Evolutionary conservation across 345 rosid species (phyloP).

Genomic region (Salix viminalis): DNA sequence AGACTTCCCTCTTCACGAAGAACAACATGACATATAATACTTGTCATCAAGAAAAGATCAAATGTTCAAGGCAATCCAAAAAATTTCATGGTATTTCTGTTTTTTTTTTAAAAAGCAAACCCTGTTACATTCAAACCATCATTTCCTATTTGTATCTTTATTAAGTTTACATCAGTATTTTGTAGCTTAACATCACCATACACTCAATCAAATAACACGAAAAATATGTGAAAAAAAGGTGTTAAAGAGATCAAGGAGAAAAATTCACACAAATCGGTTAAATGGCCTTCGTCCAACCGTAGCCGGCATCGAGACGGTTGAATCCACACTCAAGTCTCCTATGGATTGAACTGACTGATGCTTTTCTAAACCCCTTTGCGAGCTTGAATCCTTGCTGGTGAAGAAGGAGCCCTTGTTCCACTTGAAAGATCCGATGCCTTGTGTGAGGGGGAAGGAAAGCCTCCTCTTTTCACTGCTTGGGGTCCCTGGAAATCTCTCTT

Average conservation of each 20-base stretch:
- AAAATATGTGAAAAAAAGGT: slow-evolving; percentile 13
- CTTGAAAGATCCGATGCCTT: slow-evolving; percentile 68
- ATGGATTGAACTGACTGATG: slow-evolving; percentile 33
- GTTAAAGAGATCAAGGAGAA: background rate
- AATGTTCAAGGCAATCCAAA: slow-evolving; percentile 1
- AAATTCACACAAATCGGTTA: slow-evolving; percentile 90
- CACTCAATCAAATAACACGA: slow-evolving; percentile 45
- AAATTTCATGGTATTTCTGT: too few relatives aligned
- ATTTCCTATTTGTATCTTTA: slow-evolving; percentile 32
- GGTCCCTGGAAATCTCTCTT: slow-evolving; percentile 55
- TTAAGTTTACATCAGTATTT: slow-evolving; percentile 39
- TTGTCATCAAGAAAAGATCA: too few relatives aligned
- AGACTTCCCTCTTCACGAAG: too few relatives aligned
- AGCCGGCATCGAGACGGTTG: slow-evolving; percentile 81
- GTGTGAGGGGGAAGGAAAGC: slow-evolving; percentile 61
- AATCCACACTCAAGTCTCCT: slow-evolving; percentile 67
- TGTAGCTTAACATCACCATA: slow-evolving; percentile 36
- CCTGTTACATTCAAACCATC: slow-evolving; percentile 32
- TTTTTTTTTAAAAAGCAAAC: background rate
- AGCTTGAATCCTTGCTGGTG: slow-evolving; percentile 53
- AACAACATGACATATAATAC: too few relatives aligned
- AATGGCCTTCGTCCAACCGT: slow-evolving; percentile 70
- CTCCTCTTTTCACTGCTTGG: slow-evolving; percentile 74
- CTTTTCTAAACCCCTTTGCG: slow-evolving; percentile 24
- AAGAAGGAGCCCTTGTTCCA: slow-evolving; percentile 72